A percentile compares a stretch with the other conserved stretches of the same genome.
These are phyloP conservation scores for Fraxinus americana DNA, from an alignment of 257 asterid genomes.

Conservation along the genomic window DNA sequence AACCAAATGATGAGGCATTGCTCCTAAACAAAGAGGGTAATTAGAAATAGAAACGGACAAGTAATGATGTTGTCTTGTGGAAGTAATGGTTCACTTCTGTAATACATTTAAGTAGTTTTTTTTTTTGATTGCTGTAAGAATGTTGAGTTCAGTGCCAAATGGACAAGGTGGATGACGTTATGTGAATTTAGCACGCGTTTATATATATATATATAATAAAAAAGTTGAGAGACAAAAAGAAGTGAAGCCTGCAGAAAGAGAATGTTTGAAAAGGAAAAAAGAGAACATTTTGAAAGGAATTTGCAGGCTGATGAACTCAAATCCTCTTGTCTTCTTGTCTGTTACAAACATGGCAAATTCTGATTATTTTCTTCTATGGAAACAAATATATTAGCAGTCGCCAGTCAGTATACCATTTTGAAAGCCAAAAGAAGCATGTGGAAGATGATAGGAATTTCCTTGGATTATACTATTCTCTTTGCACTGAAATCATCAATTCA, in stretches of 20 bases:
- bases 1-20: constrained; percentile 24
- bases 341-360: constrained; percentile 39
- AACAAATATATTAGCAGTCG: not conserved
- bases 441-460: too few species aligned
- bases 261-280: constrained; percentile 6
- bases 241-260: constrained; percentile 31
- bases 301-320: constrained; percentile 30
- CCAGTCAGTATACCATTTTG: not conserved
- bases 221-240: not conserved
- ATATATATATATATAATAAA: not conserved
- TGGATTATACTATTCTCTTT: not conserved
- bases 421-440: not conserved
- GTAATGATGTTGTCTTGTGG: constrained; percentile 53
- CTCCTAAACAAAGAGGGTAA: constrained; percentile 28
- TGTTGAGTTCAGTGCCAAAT: constrained; percentile 12
- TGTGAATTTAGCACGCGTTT: constrained; percentile 45
- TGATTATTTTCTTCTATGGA: constrained; percentile 14
- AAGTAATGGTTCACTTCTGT: too few species aligned
- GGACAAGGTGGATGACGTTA: constrained; percentile 21
- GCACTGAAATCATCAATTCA: not conserved
- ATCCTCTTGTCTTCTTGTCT: constrained; percentile 58
- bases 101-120: not conserved
- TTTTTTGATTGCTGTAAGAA: not conserved
- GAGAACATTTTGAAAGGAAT: constrained; percentile 14
- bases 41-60: constrained; percentile 39